Conservation (phyloP, 495 filamentous ascomycete genomes). For the Podospora didyma region DNA sequence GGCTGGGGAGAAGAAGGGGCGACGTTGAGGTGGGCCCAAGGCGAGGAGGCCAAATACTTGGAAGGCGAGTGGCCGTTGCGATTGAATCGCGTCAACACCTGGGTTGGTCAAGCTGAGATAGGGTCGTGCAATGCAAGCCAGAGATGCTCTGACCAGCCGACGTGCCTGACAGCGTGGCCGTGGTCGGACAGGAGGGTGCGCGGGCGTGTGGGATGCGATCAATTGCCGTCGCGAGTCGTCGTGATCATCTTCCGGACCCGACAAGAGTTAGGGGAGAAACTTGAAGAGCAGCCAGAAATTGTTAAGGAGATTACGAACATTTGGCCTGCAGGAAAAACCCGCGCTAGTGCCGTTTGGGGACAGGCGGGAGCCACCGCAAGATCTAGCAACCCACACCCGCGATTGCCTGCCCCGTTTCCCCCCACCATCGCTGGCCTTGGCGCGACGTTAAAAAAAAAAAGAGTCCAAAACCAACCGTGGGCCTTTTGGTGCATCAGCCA, state of each 20-base stretch:
- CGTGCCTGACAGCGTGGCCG: not conserved
- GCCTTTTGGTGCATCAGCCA: too few relatives aligned
- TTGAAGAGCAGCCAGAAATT: not conserved
- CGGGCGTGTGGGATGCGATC: not conserved
- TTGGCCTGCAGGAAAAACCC: too few relatives aligned
- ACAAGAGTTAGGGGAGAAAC: not conserved
- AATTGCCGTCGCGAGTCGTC: not conserved
- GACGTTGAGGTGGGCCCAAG: not conserved
- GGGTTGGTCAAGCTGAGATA: too few relatives aligned
- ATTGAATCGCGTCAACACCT: not conserved
- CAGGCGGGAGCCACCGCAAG: too few relatives aligned
- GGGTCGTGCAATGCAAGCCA: not conserved
- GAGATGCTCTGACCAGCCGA: not conserved
- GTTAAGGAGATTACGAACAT: not conserved
- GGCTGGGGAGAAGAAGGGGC: not conserved
- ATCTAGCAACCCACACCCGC: too few relatives aligned
- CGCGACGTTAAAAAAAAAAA: too few relatives aligned
- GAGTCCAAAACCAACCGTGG: too few relatives aligned
- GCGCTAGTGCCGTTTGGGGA: too few relatives aligned
- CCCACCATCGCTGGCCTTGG: too few relatives aligned
- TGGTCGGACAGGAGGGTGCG: not conserved
- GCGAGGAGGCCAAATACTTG: too few relatives aligned
- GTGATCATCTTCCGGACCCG: not conserved
- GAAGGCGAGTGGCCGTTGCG: not conserved
- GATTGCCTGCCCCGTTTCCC: too few relatives aligned